A percentile compares a stretch with the other conserved stretches of the same genome.
Conservation (phyloP, 2,329 filamentous ascomycete genomes). For the Biscogniauxia sp. region DNA sequence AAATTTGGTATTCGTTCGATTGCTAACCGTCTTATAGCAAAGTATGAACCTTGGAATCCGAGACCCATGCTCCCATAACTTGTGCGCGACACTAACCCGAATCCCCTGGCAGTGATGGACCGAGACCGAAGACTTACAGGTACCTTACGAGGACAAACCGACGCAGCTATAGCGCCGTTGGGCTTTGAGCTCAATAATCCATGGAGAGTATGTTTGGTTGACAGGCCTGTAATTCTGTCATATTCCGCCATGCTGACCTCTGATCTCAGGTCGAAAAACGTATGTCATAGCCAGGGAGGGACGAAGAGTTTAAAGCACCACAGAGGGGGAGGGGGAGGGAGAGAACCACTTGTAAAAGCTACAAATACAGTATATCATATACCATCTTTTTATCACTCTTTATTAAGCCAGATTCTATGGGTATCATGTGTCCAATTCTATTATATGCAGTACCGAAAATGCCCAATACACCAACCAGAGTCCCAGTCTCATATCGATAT, state of each 20-base stretch:
- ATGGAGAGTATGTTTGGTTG: constrained; percentile 54
- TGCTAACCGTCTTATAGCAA: constrained; percentile 46
- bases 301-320: constrained; percentile 5
- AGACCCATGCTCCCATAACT: no score
- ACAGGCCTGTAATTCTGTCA: constrained; percentile 3
- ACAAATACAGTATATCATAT: constrained; percentile 19
- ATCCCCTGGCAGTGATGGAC: constrained; percentile 55
- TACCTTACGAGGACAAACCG: constrained; percentile 55
- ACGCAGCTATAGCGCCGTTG: constrained; percentile 51
- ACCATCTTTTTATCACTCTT: constrained; percentile 14
- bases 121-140: constrained; percentile 62
- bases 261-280: constrained; percentile 50
- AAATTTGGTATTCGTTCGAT: not conserved
- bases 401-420: constrained; percentile 11
- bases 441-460: constrained; percentile 7
- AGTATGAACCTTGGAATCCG: constrained; percentile 39
- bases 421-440: constrained; percentile 26
- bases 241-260: not conserved
- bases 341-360: constrained; percentile 20
- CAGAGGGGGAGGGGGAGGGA: constrained; percentile 10
- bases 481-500: constrained; percentile 46
- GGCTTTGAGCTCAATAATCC: constrained; percentile 63
- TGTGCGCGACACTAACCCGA: constrained; percentile 15
- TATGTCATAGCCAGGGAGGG: constrained; percentile 39
- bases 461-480: constrained; percentile 5